These are phyloP conservation scores for Fusarium armeniacum DNA, from an alignment of 2,329 filamentous ascomycete genomes.

Conservation along the genomic window DNA sequence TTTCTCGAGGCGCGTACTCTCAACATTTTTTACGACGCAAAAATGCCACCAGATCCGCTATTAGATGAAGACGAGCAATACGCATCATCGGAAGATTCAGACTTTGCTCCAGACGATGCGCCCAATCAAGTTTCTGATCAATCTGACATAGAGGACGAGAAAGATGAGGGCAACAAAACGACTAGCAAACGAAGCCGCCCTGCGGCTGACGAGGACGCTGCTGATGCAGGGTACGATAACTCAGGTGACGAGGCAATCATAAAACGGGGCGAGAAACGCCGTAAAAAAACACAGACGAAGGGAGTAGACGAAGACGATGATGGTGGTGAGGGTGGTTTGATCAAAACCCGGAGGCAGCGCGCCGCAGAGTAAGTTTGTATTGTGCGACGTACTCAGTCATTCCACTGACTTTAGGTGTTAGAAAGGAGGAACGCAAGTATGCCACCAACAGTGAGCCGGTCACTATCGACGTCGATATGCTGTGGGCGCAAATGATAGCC, in stretches of 20 bases:
- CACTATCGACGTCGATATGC: slow-evolving; percentile 78
- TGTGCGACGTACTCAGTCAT: not conserved
- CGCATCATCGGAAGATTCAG: slow-evolving; percentile 79
- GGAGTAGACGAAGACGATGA: slow-evolving; percentile 61
- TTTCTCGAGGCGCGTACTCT: not conserved
- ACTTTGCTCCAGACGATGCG: slow-evolving; percentile 74
- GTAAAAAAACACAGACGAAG: slow-evolving; percentile 61
- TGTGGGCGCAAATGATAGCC: slow-evolving; percentile 77
- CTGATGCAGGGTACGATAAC: slow-evolving; percentile 70
- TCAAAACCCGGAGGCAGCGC: slow-evolving; percentile 80
- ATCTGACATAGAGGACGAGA: slow-evolving; percentile 65
- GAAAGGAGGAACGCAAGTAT: slow-evolving; percentile 70
- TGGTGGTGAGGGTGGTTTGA: slow-evolving; percentile 71
- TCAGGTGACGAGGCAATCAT: slow-evolving; percentile 82
- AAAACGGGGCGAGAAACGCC: slow-evolving; percentile 69
- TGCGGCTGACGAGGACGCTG: slow-evolving; percentile 45
- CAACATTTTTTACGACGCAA: slow-evolving; percentile 32
- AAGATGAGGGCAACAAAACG: slow-evolving; percentile 54
- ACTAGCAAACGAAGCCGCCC: slow-evolving; percentile 47
- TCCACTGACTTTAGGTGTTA: slow-evolving; percentile 48
- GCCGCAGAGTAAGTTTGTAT: slow-evolving; percentile 69
- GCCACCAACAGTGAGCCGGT: slow-evolving; percentile 69
- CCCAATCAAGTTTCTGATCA: slow-evolving; percentile 63
- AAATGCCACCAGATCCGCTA: slow-evolving; percentile 60
- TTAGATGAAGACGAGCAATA: slow-evolving; percentile 70